A percentile compares a stretch with the other conserved stretches of the same genome.
Evolutionary conservation across 208 protist species (phyloP).

Genomic region (Leptomonas seymouri): DNA sequence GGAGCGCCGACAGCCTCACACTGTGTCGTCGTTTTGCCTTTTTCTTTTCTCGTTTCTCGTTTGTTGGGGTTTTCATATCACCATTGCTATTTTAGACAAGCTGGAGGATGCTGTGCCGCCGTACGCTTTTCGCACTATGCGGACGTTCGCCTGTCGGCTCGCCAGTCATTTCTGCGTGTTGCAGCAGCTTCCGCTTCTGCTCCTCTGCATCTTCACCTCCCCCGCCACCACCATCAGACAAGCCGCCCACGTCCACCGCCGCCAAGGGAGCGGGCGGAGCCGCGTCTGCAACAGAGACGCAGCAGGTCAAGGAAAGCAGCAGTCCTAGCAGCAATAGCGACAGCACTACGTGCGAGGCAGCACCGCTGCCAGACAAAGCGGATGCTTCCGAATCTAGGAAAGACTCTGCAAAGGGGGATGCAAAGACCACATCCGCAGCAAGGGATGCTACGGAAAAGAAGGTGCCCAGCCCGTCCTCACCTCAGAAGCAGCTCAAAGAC

Average conservation of each 20-base stretch:
- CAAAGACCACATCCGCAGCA: too few species aligned
- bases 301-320: neutral
- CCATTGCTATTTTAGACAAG: neutral
- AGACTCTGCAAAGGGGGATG: neutral
- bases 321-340: neutral
- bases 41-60: neutral
- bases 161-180: neutral
- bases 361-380: neutral
- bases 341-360: neutral
- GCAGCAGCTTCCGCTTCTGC: conserved; percentile 29
- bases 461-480: too few species aligned
- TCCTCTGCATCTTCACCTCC: conserved; percentile 4
- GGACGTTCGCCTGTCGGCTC: conserved; percentile 3
- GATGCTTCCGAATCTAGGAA: neutral
- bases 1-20: neutral
- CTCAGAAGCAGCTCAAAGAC: neutral
- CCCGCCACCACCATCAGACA: conserved; percentile 13
- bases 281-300: too few species aligned
- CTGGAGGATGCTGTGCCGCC: conserved; percentile 18
- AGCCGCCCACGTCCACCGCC: too few species aligned
- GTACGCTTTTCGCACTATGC: conserved; percentile 16
- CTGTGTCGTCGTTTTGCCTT: neutral
- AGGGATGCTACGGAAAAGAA: too few species aligned
- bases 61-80: neutral
- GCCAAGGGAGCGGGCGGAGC: too few species aligned